These are phyloP conservation scores for Nannochloris sp. DNA, from an alignment of 139 green algal species.

Conservation along the genomic window DNA sequence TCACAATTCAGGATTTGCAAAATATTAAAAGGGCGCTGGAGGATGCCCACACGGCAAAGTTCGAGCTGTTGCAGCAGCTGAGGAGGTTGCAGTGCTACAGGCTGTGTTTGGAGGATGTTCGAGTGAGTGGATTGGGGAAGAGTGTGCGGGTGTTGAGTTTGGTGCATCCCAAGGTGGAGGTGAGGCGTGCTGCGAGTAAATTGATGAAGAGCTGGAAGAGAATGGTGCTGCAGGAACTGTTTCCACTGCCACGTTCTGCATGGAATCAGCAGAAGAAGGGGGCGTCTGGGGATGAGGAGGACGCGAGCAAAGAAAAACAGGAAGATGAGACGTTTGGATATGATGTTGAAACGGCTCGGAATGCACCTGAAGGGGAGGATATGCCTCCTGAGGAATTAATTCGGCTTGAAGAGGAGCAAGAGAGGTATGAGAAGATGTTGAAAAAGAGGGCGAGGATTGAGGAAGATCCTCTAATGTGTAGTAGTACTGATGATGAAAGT, in stretches of 20 bases:
- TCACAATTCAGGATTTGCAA: constrained; percentile 7
- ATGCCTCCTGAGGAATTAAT: constrained; percentile 5
- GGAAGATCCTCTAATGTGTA: background rate
- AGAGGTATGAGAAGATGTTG: constrained; percentile 5
- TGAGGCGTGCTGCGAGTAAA: background rate
- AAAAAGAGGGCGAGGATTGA: constrained; percentile 5
- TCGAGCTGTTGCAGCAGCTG: background rate
- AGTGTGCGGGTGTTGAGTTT: background rate
- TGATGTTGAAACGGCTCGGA: constrained; percentile 4
- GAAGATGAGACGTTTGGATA: background rate
- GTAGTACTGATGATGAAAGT: constrained; percentile 9
- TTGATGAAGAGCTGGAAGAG: constrained; percentile 6
- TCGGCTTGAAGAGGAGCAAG: constrained; percentile 4
- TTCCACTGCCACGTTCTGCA: background rate
- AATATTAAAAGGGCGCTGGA: background rate
- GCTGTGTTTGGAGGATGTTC: constrained; percentile 5
- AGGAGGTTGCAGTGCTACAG: constrained; percentile 14
- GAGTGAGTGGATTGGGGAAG: background rate
- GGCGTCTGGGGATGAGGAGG: background rate
- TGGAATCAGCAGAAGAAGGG: too few species aligned
- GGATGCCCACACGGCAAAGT: background rate
- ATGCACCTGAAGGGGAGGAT: background rate
- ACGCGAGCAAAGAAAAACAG: background rate
- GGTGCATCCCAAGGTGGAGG: constrained; percentile 4
- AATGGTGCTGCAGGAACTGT: background rate